Evolutionary conservation across 202 grass and related monocot species (phyloP), one percentile per base, ranked within the genome.

Genomic region (Bolboschoenoplectus hybrid): DNA sequence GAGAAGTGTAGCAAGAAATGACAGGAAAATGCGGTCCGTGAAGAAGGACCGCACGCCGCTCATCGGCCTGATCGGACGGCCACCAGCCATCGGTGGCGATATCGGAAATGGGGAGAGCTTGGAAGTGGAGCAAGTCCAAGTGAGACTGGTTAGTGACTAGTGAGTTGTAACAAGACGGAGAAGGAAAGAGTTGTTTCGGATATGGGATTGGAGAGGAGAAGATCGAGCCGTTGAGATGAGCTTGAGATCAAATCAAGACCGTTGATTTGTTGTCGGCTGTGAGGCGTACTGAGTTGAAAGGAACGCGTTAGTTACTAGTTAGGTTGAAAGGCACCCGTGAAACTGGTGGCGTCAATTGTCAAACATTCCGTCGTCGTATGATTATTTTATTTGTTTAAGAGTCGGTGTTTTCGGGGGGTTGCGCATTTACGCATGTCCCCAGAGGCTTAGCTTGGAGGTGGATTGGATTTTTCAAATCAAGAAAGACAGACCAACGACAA

Each of bases 1-100:
- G 82, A 94, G 69, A 16, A 92, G 89, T 11, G 89, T 90, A 72
- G 82, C 19, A 20, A 88, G 67, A 9, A 87, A 85, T 52, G 89
- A 89, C 26, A 97, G 64, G 66, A 68, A 87, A 55, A 85, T 86
- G 20, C 91, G 90, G 50, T 88, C 85, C 40, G 89, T 63, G 2
- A 79, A 16, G 8, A 90, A 93, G 49, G 93, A 85, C 32, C 91
- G 93, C 4, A 73, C 14, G 66, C 89, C 82, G 57, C 67, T 80
- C 66, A 87, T 85, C 17, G 88, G 47, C 34, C 85, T 65, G 11
- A 81, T 60, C 57, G 90, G 79, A 44, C 90, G 82, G 82, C 64
- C 77, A 2, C 86, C 92, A 11, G 92, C 90, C 92, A 94, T 94
- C 9, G 86, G 13, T 20, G 72, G 68, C 17, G 36, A 10, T 71